phyloP scores from a whole-genome alignment of 116 monocot species.

The Phalaenopsis hybrid region DNA sequence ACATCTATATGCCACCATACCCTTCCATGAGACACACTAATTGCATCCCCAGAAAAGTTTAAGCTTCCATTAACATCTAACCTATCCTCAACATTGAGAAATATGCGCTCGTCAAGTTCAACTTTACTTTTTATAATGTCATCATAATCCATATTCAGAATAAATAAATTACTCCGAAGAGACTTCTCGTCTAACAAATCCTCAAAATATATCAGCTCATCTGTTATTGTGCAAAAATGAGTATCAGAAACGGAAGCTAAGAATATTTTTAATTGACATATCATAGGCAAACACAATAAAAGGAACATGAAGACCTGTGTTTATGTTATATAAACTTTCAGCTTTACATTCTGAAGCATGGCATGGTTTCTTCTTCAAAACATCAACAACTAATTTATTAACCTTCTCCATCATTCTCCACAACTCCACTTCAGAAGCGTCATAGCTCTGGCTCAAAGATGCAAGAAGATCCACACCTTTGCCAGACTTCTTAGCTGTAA shows the following conservation, averaged over 20 bases:
- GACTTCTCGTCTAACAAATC: constrained; percentile 58
- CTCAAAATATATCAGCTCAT: constrained; percentile 77
- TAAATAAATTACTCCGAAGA: constrained; percentile 39
- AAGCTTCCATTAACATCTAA: constrained; percentile 40
- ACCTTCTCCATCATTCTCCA: constrained; percentile 43
- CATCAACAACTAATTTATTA: constrained; percentile 44
- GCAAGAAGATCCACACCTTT: constrained; percentile 69
- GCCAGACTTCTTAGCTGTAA: constrained; percentile 62
- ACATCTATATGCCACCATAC: constrained; percentile 27
- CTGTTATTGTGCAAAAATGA: constrained; percentile 28
- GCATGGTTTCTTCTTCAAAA: constrained; percentile 56
- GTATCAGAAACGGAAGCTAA: neutral
- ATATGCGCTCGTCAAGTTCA: constrained; percentile 74
- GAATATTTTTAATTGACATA: neutral
- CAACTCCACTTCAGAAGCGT: constrained; percentile 81
- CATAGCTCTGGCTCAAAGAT: constrained; percentile 61
- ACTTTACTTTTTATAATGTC: constrained; percentile 35
- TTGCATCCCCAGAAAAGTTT: constrained; percentile 37
- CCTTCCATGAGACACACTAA: constrained; percentile 36
- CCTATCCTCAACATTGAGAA: constrained; percentile 55
- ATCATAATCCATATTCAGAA: constrained; percentile 71
- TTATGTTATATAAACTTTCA: constrained; percentile 50
- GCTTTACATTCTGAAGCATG: constrained; percentile 61
- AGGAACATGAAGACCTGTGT: constrained; percentile 44
- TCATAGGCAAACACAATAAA: neutral